phyloP scores from a whole-genome alignment of 1,284 basidiomycete species.

The Fomitopsis pinicola region DNA sequence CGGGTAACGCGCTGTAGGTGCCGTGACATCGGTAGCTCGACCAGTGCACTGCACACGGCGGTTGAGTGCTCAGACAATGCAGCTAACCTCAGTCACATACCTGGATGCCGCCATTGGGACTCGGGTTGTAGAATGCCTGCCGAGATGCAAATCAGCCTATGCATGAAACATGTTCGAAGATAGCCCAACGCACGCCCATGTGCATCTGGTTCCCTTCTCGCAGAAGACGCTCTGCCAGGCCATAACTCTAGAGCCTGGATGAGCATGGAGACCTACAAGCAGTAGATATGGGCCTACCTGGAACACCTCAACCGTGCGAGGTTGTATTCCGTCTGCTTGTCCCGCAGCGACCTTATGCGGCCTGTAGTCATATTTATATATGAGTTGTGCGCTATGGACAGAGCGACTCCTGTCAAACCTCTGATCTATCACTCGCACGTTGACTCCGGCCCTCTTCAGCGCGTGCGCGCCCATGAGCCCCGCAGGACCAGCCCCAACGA shows the following conservation, averaged over 20 bases:
- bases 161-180: not conserved
- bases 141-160: not conserved
- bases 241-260: conserved; percentile 53
- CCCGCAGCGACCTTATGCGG: conserved; percentile 56
- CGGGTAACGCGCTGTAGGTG: conserved; percentile 51
- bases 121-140: conserved; percentile 73
- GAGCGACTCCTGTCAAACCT: conserved; percentile 33
- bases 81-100: conserved; percentile 25
- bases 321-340: conserved; percentile 46
- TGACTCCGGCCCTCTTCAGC: conserved; percentile 55
- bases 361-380: not conserved
- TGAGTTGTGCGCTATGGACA: not conserved
- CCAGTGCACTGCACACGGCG: conserved; percentile 46
- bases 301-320: conserved; percentile 59
- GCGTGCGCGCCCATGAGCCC: conserved; percentile 63
- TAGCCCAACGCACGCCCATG: conserved; percentile 44
- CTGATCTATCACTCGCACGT: conserved; percentile 64
- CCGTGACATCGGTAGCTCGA: conserved; percentile 53
- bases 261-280: not conserved
- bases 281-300: conserved; percentile 39
- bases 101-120: conserved; percentile 54
- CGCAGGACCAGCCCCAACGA: conserved; percentile 57
- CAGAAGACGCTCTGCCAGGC: conserved; percentile 59
- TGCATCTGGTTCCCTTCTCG: conserved; percentile 67
- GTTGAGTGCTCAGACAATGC: not conserved